Percentiles rank a stretch among this genome's conserved stretches.
Conservation (phyloP, 495 filamentous ascomycete species). For the Penicilliopsis zonata region DNA sequence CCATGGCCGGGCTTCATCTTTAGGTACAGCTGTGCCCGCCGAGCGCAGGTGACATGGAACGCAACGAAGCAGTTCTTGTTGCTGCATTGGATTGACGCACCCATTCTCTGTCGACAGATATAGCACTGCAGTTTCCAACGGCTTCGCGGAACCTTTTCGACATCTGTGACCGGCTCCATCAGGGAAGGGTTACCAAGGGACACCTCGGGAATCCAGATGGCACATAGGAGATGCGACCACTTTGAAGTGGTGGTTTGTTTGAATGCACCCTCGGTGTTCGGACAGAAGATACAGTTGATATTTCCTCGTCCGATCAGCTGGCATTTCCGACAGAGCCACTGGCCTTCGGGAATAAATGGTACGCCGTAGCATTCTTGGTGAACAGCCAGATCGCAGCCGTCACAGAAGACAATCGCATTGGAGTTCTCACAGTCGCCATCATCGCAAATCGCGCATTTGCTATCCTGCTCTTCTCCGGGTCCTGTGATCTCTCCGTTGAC, state of each 20-base stretch:
- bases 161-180: conserved; percentile 96
- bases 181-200: conserved; percentile 90
- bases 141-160: conserved; percentile 89
- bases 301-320: conserved; percentile 87
- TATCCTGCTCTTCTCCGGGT: conserved; percentile 86
- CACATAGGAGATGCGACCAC: conserved; percentile 94
- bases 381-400: conserved; percentile 93
- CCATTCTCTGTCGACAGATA: conserved; percentile 95
- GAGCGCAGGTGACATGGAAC: conserved; percentile 97
- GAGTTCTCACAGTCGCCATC: conserved; percentile 98
- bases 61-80: conserved; percentile 95
- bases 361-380: conserved; percentile 99
- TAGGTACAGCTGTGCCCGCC: conserved; percentile 75
- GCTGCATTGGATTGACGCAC: conserved; percentile 94
- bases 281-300: conserved; percentile 95
- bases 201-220: conserved; percentile 97
- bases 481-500: conserved; percentile 80
- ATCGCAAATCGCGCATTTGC: conserved; percentile 94
- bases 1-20: conserved; percentile 94
- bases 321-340: conserved; percentile 97
- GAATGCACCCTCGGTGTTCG: conserved; percentile 94
- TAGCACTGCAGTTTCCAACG: conserved; percentile 93
- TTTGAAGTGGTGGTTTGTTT: conserved; percentile 92
- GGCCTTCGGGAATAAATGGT: conserved; percentile 95
- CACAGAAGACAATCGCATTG: conserved; percentile 99